phyloP scores from a whole-genome alignment of 2,329 filamentous ascomycete genomes.

The Aspergillus sp. region DNA sequence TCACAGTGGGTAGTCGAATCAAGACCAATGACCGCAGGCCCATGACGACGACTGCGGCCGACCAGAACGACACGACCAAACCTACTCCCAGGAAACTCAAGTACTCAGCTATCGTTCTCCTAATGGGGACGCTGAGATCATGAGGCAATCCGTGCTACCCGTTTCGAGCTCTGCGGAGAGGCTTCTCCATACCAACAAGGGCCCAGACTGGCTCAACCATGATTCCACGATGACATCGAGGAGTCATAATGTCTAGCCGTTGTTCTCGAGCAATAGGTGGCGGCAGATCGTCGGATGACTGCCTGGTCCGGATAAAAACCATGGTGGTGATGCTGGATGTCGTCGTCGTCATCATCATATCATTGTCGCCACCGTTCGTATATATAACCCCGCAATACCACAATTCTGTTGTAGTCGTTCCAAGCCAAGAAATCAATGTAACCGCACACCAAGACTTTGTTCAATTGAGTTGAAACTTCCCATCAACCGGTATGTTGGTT shows the following conservation, averaged over 20 bases:
- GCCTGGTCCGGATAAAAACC: conserved; percentile 10
- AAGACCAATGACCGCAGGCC: not conserved
- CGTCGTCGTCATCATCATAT: conserved; percentile 30
- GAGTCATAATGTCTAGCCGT: not conserved
- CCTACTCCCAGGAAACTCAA: not conserved
- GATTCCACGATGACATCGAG: not conserved
- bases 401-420: not conserved
- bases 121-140: not conserved
- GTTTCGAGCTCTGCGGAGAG: not conserved
- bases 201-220: not conserved
- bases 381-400: conserved; percentile 5
- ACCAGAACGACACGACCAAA: not conserved
- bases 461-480: not conserved
- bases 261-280: conserved; percentile 13
- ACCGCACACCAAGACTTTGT: not conserved
- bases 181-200: not conserved
- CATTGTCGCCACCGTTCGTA: conserved; percentile 26
- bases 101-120: not conserved
- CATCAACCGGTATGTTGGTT: not conserved
- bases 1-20: no score
- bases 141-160: not conserved
- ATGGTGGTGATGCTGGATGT: conserved; percentile 18
- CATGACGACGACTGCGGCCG: not conserved
- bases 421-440: not conserved
- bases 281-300: conserved; percentile 2